These are phyloP conservation scores for Saccharomyces hybrid DNA, from an alignment of 1,139 yeast species.

Conservation along the genomic window DNA sequence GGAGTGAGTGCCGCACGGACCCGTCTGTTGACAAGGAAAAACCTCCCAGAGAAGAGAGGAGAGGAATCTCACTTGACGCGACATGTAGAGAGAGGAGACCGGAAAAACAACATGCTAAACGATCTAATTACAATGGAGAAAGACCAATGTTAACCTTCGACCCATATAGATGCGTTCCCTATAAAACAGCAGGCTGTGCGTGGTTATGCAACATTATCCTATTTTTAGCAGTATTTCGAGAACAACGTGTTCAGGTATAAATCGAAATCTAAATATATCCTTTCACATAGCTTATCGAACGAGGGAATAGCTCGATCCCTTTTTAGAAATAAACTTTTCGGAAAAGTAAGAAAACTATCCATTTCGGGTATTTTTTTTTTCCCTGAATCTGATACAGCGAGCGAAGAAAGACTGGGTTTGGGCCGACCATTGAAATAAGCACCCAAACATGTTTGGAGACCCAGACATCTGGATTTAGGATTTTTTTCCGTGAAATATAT, in stretches of 20 bases:
- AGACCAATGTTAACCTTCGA: not conserved
- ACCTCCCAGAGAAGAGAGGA: too few species aligned
- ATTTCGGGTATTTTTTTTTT: not conserved
- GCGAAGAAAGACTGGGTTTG: too few species aligned
- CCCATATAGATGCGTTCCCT: not conserved
- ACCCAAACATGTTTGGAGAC: not conserved
- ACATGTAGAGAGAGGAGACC: not conserved
- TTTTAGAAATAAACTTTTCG: not conserved
- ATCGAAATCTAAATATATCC: not conserved
- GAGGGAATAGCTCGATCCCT: not conserved
- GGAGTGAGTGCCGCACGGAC: not conserved
- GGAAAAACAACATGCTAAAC: not conserved
- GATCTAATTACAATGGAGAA: not conserved
- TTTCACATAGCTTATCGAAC: not conserved
- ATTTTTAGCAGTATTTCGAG: not conserved
- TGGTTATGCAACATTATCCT: not conserved
- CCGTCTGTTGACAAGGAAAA: not conserved
- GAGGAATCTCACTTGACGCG: not conserved
- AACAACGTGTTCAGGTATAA: not conserved
- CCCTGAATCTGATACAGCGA: not conserved
- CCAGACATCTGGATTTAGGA: not conserved
- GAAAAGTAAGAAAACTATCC: not conserved
- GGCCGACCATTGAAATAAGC: not conserved
- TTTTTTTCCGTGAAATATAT: not conserved
- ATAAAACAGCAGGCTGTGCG: not conserved